A percentile compares a stretch with the other conserved stretches of the same genome.
Conservation (phyloP, 352 stramenopile species). For the Globisporangium paddicum region DNA sequence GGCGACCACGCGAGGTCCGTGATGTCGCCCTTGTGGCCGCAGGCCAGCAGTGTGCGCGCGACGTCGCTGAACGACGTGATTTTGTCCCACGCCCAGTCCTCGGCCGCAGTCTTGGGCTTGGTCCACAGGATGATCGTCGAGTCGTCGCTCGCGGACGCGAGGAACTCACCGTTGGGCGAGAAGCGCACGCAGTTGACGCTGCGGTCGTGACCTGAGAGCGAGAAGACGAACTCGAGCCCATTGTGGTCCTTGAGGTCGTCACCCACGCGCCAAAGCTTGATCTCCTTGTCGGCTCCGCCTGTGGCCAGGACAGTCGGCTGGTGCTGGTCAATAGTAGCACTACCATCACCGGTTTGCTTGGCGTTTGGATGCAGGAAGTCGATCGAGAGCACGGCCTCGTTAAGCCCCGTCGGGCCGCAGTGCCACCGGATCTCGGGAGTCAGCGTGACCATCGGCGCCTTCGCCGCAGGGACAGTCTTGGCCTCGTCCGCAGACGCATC, state of each 20-base stretch:
- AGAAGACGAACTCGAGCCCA: slow-evolving; percentile 76
- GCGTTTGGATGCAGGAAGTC: slow-evolving; percentile 50
- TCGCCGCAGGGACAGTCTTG: not conserved
- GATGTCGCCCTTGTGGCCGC: slow-evolving; percentile 88
- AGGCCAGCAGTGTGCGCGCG: slow-evolving; percentile 62
- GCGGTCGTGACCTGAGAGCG: slow-evolving; percentile 82
- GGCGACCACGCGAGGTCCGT: slow-evolving; percentile 91
- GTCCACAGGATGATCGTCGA: slow-evolving; percentile 87
- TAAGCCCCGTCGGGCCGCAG: slow-evolving; percentile 82
- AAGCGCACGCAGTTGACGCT: slow-evolving; percentile 92
- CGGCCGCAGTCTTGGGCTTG: slow-evolving; percentile 60
- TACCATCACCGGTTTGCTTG: not conserved
- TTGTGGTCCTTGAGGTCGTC: slow-evolving; percentile 26
- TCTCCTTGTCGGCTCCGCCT: slow-evolving; percentile 85
- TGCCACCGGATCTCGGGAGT: slow-evolving; percentile 87
- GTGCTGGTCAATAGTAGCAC: not conserved
- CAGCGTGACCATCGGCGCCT: slow-evolving; percentile 39
- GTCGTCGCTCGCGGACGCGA: slow-evolving; percentile 88
- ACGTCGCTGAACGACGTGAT: slow-evolving; percentile 82
- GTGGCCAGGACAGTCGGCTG: slow-evolving; percentile 51
- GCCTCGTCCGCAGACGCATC: not conserved
- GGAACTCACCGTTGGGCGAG: slow-evolving; percentile 76
- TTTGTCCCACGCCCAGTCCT: slow-evolving; percentile 72
- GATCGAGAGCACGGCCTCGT: slow-evolving; percentile 81
- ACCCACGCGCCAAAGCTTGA: slow-evolving; percentile 79